A percentile compares a stretch with the other conserved stretches of the same genome.
These are phyloP conservation scores for Handroanthus guayacan DNA, from an alignment of 257 asterid species.

Conservation along the genomic window DNA sequence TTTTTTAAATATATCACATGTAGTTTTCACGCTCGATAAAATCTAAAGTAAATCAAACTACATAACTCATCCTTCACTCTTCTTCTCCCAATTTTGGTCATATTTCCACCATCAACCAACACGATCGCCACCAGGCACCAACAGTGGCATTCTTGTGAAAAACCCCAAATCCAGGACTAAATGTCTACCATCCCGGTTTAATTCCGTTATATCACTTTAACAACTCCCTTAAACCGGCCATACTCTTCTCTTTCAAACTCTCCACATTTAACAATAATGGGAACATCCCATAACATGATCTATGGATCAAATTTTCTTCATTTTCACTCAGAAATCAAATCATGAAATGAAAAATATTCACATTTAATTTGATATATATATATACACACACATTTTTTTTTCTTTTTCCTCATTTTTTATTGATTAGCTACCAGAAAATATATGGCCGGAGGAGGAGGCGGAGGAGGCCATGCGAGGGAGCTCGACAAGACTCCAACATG, in stretches of 20 bases:
- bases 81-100: conserved; percentile 8
- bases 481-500: conserved; percentile 80
- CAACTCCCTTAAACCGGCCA: conserved; percentile 49
- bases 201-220: conserved; percentile 37
- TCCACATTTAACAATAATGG: conserved; percentile 32
- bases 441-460: conserved; percentile 58
- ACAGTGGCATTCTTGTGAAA: conserved; percentile 36
- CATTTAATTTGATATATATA: conserved; percentile 3
- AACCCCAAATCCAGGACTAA: conserved; percentile 22
- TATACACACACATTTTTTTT: background rate
- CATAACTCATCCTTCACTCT: background rate
- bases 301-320: conserved; percentile 29
- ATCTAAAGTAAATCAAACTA: background rate
- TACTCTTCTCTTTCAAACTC: conserved; percentile 41
- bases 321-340: conserved; percentile 8
- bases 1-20: background rate
- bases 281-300: conserved; percentile 23
- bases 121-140: conserved; percentile 40
- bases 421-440: conserved; percentile 2
- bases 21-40: background rate
- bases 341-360: conserved; percentile 18
- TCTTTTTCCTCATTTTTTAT: background rate
- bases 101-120: conserved; percentile 33
- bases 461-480: conserved; percentile 44
- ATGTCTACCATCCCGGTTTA: conserved; percentile 39